Conservation (phyloP, 2,329 filamentous ascomycete genomes). For the Aurifilum marmelostoma region DNA sequence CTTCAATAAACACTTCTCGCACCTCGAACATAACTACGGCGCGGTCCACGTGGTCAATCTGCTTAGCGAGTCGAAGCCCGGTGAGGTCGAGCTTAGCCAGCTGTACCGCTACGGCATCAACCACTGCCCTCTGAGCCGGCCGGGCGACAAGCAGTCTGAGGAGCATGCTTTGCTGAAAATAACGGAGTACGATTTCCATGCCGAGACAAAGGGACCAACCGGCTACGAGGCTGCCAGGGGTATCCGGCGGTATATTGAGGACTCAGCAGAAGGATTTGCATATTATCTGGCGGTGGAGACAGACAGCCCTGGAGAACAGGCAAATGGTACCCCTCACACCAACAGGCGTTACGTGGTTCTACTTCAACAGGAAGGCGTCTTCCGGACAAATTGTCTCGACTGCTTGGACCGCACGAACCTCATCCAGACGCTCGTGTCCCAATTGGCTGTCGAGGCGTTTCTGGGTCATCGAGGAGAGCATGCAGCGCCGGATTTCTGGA, state of each 20-base stretch:
- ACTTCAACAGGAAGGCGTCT: slow-evolving; percentile 92
- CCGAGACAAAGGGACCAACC: slow-evolving; percentile 81
- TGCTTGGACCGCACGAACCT: slow-evolving; percentile 95
- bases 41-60: slow-evolving; percentile 92
- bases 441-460: slow-evolving; percentile 88
- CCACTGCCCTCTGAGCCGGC: slow-evolving; percentile 71
- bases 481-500: slow-evolving; percentile 82
- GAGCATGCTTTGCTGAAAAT: slow-evolving; percentile 77
- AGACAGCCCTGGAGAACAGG: slow-evolving; percentile 49
- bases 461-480: slow-evolving; percentile 71
- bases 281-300: slow-evolving; percentile 83
- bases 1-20: slow-evolving; percentile 92
- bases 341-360: slow-evolving; percentile 63
- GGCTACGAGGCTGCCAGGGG: slow-evolving; percentile 91
- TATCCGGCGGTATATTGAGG: slow-evolving; percentile 77
- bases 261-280: slow-evolving; percentile 85
- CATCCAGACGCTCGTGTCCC: slow-evolving; percentile 93
- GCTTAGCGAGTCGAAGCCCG: slow-evolving; percentile 85
- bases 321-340: slow-evolving; percentile 44
- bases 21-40: slow-evolving; percentile 84
- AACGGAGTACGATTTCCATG: slow-evolving; percentile 96
- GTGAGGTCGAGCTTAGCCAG: slow-evolving; percentile 80
- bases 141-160: slow-evolving; percentile 55
- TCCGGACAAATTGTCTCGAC: slow-evolving; percentile 94
- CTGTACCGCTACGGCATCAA: slow-evolving; percentile 79